Percentiles rank a stretch among this genome's conserved stretches.
phyloP scores from a whole-genome alignment of 2,329 filamentous ascomycete species.

The Magnaporthales sp. region DNA sequence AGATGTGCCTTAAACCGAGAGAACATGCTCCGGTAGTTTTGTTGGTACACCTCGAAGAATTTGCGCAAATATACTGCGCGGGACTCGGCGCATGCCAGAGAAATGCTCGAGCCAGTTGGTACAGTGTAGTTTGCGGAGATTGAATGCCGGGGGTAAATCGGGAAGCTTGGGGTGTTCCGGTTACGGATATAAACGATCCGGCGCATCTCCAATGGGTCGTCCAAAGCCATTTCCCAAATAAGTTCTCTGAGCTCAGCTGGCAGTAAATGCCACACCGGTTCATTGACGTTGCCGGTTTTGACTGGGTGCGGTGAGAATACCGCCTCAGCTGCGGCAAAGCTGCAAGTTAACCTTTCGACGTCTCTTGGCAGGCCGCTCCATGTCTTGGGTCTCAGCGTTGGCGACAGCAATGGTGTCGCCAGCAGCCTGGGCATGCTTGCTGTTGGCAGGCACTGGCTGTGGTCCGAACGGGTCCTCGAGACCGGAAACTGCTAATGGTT shows the following conservation, averaged over 20 bases:
- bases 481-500: not conserved
- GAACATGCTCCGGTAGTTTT: conserved; percentile 6
- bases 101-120: not conserved
- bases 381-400: not conserved
- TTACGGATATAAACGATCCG: conserved; percentile 4
- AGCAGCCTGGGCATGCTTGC: not conserved
- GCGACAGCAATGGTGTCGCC: no score
- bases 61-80: not conserved
- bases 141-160: not conserved
- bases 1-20: not conserved
- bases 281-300: not conserved
- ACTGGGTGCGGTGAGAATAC: not conserved
- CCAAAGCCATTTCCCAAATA: not conserved
- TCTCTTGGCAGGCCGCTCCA: not conserved
- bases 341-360: not conserved
- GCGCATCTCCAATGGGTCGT: not conserved
- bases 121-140: not conserved
- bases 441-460: not conserved
- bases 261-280: conserved; percentile 1
- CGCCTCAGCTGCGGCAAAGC: not conserved
- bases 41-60: not conserved
- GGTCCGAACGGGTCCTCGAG: not conserved
- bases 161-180: not conserved
- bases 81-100: not conserved
- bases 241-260: conserved; percentile 1